Evolutionary conservation across 2,329 filamentous ascomycete genomes (phyloP), one percentile per base, ranked within the genome.

Genomic region (Colletotrichum shisoi): DNA sequence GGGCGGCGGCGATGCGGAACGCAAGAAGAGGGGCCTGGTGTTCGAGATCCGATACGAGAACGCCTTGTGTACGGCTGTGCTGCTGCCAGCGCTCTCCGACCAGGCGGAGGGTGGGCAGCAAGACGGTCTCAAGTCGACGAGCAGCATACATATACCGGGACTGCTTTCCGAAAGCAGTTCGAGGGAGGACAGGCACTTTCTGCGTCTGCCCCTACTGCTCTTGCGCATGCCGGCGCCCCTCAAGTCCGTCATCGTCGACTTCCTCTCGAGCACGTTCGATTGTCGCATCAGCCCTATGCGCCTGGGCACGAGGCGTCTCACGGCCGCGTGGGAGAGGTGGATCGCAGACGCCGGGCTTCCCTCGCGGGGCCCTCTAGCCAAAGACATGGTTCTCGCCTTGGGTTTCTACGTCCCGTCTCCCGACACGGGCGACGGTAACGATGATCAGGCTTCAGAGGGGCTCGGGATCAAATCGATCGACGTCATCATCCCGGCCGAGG

Each of bases 211-310:
- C 0, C 76, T 88, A 0, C 76, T 88, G 2, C 75, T 88, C 1
- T 74, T 87, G 37, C 80, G 85, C 27, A 87, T 87, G 83, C 85
- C 86, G 0, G 76, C 81, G 4, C 75, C 84, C 2, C 76, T 88
- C 0, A 85, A 85, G 70, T 66, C 76, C 2, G 76, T 84, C 21
- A 70, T 88, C 0, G 68, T 78, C n/a, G 79, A 82, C 24, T 88
- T 87, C 73, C 75, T 88, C 12, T 78, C 80, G 3, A 79, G 75
- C 48, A 81, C 81, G 0, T 87, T 88, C 69, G 86, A 88, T 75
- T 87, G 84, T 68, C 84, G 84, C 34, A 80, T 87, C 51, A 82
- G 79, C 61, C 76, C 82, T 4, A 74, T 87, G 48, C 77, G 77
- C 0, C 73, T 88, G 2, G 82, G 83, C 6, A 85, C 84, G 7